A percentile compares a stretch with the other conserved stretches of the same genome.
phyloP scores from a whole-genome alignment of 306 rosid genomes.

The Benincasa hispida region DNA sequence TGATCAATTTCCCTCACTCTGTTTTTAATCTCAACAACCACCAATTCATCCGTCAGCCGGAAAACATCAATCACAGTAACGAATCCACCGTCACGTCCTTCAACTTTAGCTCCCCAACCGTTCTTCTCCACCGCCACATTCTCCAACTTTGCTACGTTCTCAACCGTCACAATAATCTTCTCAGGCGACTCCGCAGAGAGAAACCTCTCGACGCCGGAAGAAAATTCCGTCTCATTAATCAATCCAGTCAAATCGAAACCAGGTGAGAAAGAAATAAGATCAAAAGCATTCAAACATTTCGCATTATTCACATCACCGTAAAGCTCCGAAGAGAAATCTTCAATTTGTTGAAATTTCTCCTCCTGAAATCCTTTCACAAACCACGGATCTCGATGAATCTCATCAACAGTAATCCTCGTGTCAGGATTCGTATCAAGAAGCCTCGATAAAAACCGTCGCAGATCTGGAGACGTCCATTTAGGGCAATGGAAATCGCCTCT shows the following conservation, averaged over 20 bases:
- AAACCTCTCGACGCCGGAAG: slow-evolving; percentile 31
- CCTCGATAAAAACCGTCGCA: slow-evolving; percentile 28
- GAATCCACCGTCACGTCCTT: slow-evolving; percentile 45
- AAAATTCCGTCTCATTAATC: slow-evolving; percentile 11
- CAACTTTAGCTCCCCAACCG: slow-evolving; percentile 28
- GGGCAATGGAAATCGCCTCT: slow-evolving; percentile 65
- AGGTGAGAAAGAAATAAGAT: slow-evolving; percentile 52
- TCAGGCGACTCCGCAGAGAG: slow-evolving; percentile 31
- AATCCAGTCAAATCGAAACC: slow-evolving; percentile 57
- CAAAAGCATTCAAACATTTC: slow-evolving; percentile 50
- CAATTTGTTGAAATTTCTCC: slow-evolving; percentile 8
- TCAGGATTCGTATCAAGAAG: slow-evolving; percentile 49
- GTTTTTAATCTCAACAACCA: slow-evolving; percentile 36
- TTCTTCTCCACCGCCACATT: slow-evolving; percentile 21
- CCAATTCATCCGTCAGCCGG: slow-evolving; percentile 57
- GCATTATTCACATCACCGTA: slow-evolving; percentile 1
- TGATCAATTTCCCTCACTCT: slow-evolving; percentile 3
- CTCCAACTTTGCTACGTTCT: slow-evolving; percentile 21
- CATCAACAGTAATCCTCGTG: slow-evolving; percentile 48
- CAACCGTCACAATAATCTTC: slow-evolving; percentile 29
- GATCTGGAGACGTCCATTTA: slow-evolving; percentile 31
- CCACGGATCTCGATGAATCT: slow-evolving; percentile 55
- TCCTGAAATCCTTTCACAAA: slow-evolving; percentile 28
- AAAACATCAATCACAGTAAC: slow-evolving; percentile 14
- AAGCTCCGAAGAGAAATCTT: background rate